A percentile compares a stretch with the other conserved stretches of the same genome.
Conservation (phyloP, 2,329 filamentous ascomycete genomes). For the Knufia petricola region DNA sequence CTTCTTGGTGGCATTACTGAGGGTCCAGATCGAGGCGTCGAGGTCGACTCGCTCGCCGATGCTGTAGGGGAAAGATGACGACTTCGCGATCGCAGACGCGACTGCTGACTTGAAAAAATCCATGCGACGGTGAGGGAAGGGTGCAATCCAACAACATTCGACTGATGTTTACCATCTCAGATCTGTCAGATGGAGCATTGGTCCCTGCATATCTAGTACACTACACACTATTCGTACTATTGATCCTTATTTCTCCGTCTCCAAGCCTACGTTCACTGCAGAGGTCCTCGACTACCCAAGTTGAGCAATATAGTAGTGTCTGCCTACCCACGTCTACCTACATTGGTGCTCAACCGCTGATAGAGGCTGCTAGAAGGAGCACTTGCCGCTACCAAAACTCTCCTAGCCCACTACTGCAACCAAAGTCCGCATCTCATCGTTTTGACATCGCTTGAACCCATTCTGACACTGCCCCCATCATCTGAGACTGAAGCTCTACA, state of each 20-base stretch:
- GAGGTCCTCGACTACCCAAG: too few species aligned
- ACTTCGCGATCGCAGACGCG: constrained; percentile 90
- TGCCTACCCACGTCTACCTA: too few species aligned
- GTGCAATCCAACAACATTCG: too few species aligned
- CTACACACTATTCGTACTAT: neutral
- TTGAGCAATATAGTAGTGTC: too few species aligned
- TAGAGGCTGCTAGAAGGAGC: too few species aligned
- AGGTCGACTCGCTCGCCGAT: constrained; percentile 90
- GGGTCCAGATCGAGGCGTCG: constrained; percentile 89
- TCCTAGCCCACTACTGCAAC: too few species aligned
- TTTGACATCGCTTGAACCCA: constrained; percentile 3
- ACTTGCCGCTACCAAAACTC: too few species aligned
- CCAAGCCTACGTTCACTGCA: neutral
- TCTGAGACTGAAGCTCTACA: constrained; percentile 4
- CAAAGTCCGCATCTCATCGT: too few species aligned
- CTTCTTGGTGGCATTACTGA: constrained; percentile 87
- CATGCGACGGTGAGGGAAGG: too few species aligned
- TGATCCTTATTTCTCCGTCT: neutral
- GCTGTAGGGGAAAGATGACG: constrained; percentile 81
- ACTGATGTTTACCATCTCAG: neutral
- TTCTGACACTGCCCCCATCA: constrained; percentile 39
- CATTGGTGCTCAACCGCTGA: too few species aligned
- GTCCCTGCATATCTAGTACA: neutral
- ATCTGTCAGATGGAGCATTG: too few species aligned
- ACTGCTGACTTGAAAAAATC: constrained; percentile 97